Percentiles rank a stretch among this genome's conserved stretches.
Conservation (phyloP, 768 basidiomycete genomes). For the Pleurotus sapidus region DNA sequence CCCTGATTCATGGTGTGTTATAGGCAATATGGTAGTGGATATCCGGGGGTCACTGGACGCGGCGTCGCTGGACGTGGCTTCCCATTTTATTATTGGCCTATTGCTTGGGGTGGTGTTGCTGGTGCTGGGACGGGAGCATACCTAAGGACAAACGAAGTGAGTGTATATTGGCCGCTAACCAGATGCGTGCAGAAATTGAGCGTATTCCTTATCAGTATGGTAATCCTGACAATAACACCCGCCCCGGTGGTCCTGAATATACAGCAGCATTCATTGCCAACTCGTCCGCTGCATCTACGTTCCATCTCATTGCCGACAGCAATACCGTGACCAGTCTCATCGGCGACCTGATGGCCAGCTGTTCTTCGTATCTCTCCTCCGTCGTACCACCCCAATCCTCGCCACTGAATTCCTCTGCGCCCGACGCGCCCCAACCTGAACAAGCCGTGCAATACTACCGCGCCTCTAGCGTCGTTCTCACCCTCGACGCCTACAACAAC, state of each 20-base stretch:
- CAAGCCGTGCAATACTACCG: slow-evolving; percentile 60
- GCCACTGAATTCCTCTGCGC: slow-evolving; percentile 22
- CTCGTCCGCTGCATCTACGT: slow-evolving; percentile 28
- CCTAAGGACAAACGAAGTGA: slow-evolving; percentile 37
- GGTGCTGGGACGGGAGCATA: slow-evolving; percentile 21
- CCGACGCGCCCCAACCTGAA: slow-evolving; percentile 32
- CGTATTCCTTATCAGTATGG: slow-evolving; percentile 38
- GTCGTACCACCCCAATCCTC: slow-evolving; percentile 24
- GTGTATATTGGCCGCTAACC: not conserved
- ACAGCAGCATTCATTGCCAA: slow-evolving; percentile 38
- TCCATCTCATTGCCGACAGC: slow-evolving; percentile 44
- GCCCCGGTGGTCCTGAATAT: slow-evolving; percentile 42
- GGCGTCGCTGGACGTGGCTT: slow-evolving; percentile 51
- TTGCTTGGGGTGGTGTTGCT: slow-evolving; percentile 41
- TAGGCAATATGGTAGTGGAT: slow-evolving; percentile 63
- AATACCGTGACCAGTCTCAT: slow-evolving; percentile 38
- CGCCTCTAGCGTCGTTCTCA: slow-evolving; percentile 50
- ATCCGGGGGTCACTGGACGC: slow-evolving; percentile 43
- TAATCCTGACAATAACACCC: slow-evolving; percentile 35
- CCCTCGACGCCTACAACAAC: slow-evolving; percentile 60
- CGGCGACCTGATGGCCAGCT: slow-evolving; percentile 34
- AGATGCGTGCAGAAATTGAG: not conserved
- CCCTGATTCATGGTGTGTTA: slow-evolving; percentile 5
- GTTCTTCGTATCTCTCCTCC: slow-evolving; percentile 29
- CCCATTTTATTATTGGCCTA: slow-evolving; percentile 67